Conservation (phyloP, 306 rosid species). For the Lupinus albus region DNA sequence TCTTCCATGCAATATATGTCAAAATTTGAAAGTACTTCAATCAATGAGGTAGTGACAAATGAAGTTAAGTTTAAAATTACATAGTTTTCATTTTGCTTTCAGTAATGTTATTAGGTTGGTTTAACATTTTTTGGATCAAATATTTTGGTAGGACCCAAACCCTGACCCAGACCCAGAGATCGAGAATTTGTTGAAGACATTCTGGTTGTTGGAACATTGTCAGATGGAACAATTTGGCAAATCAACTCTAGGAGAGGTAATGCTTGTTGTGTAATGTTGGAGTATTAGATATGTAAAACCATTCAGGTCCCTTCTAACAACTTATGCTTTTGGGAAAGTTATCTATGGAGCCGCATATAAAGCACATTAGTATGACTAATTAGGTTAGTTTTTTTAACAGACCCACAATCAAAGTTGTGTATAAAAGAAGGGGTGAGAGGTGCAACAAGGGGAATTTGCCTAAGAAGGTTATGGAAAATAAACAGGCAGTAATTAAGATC, state of each 20-base stretch:
- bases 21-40: neutral
- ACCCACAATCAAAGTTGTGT: too few species aligned
- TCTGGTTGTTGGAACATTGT: constrained; percentile 29
- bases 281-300: neutral
- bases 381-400: too few species aligned
- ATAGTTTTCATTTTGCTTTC: neutral
- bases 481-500: too few species aligned
- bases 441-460: too few species aligned
- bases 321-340: neutral
- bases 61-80: too few species aligned
- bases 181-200: constrained; percentile 30
- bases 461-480: too few species aligned
- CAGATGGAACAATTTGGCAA: neutral
- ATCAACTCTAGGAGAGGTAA: constrained; percentile 26
- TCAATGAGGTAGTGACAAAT: constrained; percentile 8
- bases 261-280: neutral
- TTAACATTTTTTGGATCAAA: neutral
- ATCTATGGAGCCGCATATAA: too few species aligned
- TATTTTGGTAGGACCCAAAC: constrained; percentile 30
- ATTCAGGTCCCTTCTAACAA: neutral
- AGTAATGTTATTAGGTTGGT: neutral
- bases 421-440: too few species aligned
- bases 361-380: too few species aligned
- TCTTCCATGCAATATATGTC: neutral
- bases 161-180: constrained; percentile 35